Conservation (phyloP, 129 eudicot genomes). For the Mikania micrantha region DNA sequence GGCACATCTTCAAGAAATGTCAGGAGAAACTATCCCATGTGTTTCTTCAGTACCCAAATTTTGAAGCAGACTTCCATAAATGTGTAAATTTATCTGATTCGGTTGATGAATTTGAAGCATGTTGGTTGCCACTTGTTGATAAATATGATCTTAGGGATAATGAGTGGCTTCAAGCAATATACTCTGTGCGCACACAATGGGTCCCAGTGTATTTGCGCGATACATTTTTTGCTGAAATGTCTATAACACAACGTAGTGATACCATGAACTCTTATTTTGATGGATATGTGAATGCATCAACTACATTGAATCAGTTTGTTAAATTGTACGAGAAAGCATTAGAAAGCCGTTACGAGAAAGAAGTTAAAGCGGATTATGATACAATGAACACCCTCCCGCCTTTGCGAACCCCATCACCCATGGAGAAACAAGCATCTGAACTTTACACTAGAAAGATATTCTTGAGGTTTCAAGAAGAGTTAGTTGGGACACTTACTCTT, state of each 20-base stretch:
- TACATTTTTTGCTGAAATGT: conserved; percentile 56
- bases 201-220: conserved; percentile 58
- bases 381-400: conserved; percentile 46
- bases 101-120: conserved; percentile 48
- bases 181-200: conserved; percentile 52
- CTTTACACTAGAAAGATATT: conserved; percentile 50
- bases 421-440: conserved; percentile 69
- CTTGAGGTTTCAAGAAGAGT: conserved; percentile 54
- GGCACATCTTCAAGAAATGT: conserved; percentile 63
- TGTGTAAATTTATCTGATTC: conserved; percentile 54
- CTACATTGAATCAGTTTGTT: conserved; percentile 42
- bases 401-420: conserved; percentile 59
- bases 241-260: conserved; percentile 42
- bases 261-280: conserved; percentile 52
- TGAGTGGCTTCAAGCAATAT: conserved; percentile 54
- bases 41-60: conserved; percentile 46
- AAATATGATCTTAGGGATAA: conserved; percentile 51
- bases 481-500: conserved; percentile 55
- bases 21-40: conserved; percentile 50
- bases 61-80: conserved; percentile 57
- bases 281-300: conserved; percentile 49
- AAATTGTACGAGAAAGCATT: conserved; percentile 60
- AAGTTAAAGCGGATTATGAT: conserved; percentile 60
- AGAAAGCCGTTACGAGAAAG: conserved; percentile 59
- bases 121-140: conserved; percentile 49